These are phyloP conservation scores for Entomortierella lignicola DNA, from an alignment of 192 early-diverging fungal genomes.

Conservation along the genomic window DNA sequence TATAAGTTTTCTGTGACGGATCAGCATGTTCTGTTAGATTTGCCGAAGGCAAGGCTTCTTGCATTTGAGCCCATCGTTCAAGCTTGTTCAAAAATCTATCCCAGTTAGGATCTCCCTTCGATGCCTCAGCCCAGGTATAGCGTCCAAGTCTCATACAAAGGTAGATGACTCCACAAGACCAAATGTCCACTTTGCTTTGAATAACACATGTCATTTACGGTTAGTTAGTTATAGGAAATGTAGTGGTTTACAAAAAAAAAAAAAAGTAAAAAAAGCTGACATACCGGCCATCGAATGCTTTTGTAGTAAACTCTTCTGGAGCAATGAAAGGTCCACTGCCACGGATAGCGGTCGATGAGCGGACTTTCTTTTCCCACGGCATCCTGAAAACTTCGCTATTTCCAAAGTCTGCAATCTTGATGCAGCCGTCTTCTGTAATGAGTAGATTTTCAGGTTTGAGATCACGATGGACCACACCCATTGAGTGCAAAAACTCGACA, in stretches of 20 bases:
- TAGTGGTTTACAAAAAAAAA: background rate
- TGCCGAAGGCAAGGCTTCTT: background rate
- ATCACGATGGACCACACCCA: conserved; percentile 86
- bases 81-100: conserved; percentile 19
- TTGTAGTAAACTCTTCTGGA: conserved; percentile 75
- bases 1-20: background rate
- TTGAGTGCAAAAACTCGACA: conserved; percentile 80
- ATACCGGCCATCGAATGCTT: conserved; percentile 78
- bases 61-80: background rate
- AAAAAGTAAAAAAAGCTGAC: conserved; percentile 1
- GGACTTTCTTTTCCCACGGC: conserved; percentile 71
- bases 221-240: background rate
- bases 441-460: conserved; percentile 92
- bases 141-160: conserved; percentile 55
- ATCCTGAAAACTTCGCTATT: conserved; percentile 82
- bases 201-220: no score
- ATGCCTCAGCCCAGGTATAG: conserved; percentile 43
- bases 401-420: conserved; percentile 93
- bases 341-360: conserved; percentile 72
- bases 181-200: conserved; percentile 54
- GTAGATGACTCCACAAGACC: conserved; percentile 61
- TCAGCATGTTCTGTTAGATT: background rate
- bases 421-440: conserved; percentile 66
- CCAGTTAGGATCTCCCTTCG: conserved; percentile 42
- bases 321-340: conserved; percentile 92